Conservation (phyloP, 768 basidiomycete genomes). For the Boletus rex-veris region DNA sequence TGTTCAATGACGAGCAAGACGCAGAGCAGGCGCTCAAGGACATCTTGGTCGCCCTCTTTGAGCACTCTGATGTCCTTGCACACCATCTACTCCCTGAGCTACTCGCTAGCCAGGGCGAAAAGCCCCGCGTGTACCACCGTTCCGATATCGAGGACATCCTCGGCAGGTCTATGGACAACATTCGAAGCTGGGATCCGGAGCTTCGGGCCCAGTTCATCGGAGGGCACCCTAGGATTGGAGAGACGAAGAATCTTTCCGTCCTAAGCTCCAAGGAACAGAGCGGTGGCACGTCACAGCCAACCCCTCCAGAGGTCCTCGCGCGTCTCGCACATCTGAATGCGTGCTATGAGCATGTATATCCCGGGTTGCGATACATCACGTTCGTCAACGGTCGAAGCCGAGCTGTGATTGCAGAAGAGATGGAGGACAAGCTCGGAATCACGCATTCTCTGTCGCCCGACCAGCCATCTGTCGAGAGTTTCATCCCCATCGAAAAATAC, state of each 20-base stretch:
- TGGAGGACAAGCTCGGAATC: conserved; percentile 64
- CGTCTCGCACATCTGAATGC: conserved; percentile 73
- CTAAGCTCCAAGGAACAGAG: conserved; percentile 83
- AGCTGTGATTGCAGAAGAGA: conserved; percentile 68
- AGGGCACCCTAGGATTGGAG: conserved; percentile 89
- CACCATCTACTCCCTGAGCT: conserved; percentile 54
- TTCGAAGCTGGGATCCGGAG: conserved; percentile 50
- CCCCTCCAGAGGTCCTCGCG: conserved; percentile 69
- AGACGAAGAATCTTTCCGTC: conserved; percentile 66
- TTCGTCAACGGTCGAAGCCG: conserved; percentile 86
- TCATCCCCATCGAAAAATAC: conserved; percentile 37
- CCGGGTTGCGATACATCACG: conserved; percentile 82
- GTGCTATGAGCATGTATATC: conserved; percentile 70
- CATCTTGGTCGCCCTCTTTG: conserved; percentile 52
- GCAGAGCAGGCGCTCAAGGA: conserved; percentile 24
- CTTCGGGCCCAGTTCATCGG: conserved; percentile 64
- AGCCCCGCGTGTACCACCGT: conserved; percentile 22
- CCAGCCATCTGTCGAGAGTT: conserved; percentile 32
- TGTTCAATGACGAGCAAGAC: background rate
- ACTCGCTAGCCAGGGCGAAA: conserved; percentile 25
- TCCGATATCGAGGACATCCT: conserved; percentile 54
- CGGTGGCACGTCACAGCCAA: conserved; percentile 41
- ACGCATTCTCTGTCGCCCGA: conserved; percentile 46
- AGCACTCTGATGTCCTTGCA: conserved; percentile 59
- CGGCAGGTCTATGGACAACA: conserved; percentile 44